Evolutionary conservation across 176 grass and related monocot species (phyloP), one percentile per base, ranked within the genome.

Genomic region (Lolium rigidum): DNA sequence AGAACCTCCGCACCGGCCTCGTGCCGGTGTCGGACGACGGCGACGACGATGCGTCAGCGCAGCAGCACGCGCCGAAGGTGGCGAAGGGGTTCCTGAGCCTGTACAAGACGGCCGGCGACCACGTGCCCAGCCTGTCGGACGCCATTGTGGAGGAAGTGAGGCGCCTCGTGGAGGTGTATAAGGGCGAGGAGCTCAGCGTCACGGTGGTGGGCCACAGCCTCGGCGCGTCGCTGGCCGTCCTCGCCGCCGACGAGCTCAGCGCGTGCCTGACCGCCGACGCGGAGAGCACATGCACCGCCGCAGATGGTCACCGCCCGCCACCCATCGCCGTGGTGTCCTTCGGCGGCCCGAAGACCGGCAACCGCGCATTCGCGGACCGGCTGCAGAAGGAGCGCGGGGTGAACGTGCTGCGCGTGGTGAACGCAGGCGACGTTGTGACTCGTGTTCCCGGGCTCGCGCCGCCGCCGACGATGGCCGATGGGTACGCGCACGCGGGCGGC

Each of bases 191-290:
- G 81, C 62, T 95, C 10, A 95, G 94, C 80, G 85, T 95, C 87
- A 93, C 94, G 1, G 84, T 95, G 39, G 89, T 88, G 10, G 94
- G 94, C 9, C 91, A 95, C 87, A 95, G 91, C 89, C 88, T 95
- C n/a, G 94, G 94, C 38, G 94, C 80, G 0, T 85, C 94, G 6
- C 81, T 93, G 13, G 89, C 94, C 13, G 62, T 95, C 69, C 94
- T 95, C 43, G 91, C 83, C 35, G 94, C 94, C 61, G 91, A 95
- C 83, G 94, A 95, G 81, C 86, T 95, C 24, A 85, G 86, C 86
- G 35, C 55, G 3, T 89, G 88, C 85, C 54, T 78, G 9, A 60
- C 69, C 10, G 12, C 75, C 2, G 54, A 54, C 31, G 49, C 22
- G 0, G 51, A 55, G 6, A 26, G 2, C 4, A 2, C 6, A 5